phyloP scores from a whole-genome alignment of 2,329 filamentous ascomycete species.

The Phialophora macrospora region DNA sequence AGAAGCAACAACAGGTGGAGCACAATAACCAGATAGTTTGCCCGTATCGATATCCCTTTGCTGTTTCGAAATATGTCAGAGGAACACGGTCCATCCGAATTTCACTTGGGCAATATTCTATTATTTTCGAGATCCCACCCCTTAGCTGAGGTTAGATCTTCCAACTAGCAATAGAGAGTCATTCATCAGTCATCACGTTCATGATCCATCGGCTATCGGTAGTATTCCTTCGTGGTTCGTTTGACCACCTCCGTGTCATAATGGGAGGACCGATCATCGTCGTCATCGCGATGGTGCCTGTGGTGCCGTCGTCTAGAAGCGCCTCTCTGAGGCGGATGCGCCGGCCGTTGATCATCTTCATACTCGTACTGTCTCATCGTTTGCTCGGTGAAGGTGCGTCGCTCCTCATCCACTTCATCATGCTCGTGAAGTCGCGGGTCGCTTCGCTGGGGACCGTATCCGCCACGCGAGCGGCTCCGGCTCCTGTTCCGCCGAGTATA shows the following conservation, averaged over 20 bases:
- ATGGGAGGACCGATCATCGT: constrained; percentile 32
- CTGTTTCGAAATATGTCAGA: background rate
- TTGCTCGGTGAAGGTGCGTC: constrained; percentile 31
- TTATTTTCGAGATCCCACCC: background rate
- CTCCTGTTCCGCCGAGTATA: constrained; percentile 25
- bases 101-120: background rate
- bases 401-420: constrained; percentile 40
- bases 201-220: constrained; percentile 13
- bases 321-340: constrained; percentile 27
- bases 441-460: constrained; percentile 40
- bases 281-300: constrained; percentile 26
- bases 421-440: constrained; percentile 38
- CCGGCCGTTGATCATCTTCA: constrained; percentile 26
- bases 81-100: background rate
- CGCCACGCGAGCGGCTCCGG: constrained; percentile 43
- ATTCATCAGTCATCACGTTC: background rate
- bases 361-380: constrained; percentile 34
- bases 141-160: background rate
- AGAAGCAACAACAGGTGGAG: background rate
- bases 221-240: constrained; percentile 27
- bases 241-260: constrained; percentile 21
- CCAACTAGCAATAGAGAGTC: background rate
- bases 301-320: constrained; percentile 20
- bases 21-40: constrained; percentile 16
- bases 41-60: background rate